Evolutionary conservation across 805 yeast species (phyloP), one percentile per base, ranked within the genome.

Genomic region (Komagataella kurtzmanii): DNA sequence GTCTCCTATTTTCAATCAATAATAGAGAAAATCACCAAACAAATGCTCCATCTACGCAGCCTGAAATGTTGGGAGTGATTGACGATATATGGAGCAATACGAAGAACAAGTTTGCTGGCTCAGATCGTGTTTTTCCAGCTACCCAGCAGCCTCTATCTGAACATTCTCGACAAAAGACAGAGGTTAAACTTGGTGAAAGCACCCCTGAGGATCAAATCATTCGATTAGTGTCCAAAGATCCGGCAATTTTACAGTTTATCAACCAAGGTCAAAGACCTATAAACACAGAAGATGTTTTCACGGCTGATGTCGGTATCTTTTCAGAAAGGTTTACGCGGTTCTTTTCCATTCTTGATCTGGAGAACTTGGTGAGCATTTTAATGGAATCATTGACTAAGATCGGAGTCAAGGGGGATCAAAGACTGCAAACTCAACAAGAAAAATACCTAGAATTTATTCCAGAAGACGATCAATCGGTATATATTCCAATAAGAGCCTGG

Each of bases 301-400:
- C 48, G 40, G 57, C 50, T 46, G 54, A 55, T 46, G 64, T 63
- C 1, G 62, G 61, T 6, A 50, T 66, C 10, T 67, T 73, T 40
- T 68, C 73, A 1, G 73, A 72, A 40, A 66, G 76, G 52, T 59
- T 80, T 48, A 80, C 83, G 1, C 64, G 79, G 47, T 79, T 79
- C 57, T 78, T 75, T 58, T 73, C 80, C 0, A 59, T 64, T 8
- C 58, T 68, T 1, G 71, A 79, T 2, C 52, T 75, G 19, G 77
- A 74, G 50, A 61, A 70, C 7, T 59, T 79, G 14, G 50, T 76
- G 3, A 65, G 76, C 2, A 63, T 69, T 1, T 49, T 79, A 1
- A 54, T 69, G 12, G 72, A 73, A 18, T 64, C 79, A 0, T 59
- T 79, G 44, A 66, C 67, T 51, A 65, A 70, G 47, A 57, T 74